A percentile compares a stretch with the other conserved stretches of the same genome.
phyloP scores from a whole-genome alignment of 257 asterid genomes.

The Nicotiana tomentosiformis region DNA sequence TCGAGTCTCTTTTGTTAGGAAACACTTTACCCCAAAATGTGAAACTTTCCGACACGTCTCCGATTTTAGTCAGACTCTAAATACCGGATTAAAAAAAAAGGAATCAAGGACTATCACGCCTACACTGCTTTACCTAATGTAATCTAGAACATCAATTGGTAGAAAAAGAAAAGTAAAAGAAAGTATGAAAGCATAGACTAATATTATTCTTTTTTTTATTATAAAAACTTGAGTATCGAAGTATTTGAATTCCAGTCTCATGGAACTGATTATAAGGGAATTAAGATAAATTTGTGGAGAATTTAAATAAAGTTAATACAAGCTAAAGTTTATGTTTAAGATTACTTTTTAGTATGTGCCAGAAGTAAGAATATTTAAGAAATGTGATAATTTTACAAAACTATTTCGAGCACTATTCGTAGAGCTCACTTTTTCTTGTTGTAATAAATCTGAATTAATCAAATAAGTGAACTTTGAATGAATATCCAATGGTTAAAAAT shows the following conservation, averaged over 20 bases:
- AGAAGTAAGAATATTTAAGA: too few relatives aligned
- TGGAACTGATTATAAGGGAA: neutral
- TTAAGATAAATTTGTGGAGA: neutral
- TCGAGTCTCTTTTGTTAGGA: too few relatives aligned
- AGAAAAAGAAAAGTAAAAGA: neutral
- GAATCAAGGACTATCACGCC: neutral
- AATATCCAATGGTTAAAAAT: neutral
- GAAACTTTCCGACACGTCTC: too few relatives aligned
- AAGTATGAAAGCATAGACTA: neutral
- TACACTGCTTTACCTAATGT: neutral
- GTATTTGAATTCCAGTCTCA: neutral
- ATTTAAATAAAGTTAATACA: neutral
- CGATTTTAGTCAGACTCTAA: too few relatives aligned
- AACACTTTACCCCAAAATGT: too few relatives aligned
- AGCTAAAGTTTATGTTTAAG: neutral
- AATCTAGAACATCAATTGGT: neutral
- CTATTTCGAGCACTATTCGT: too few relatives aligned
- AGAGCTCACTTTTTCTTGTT: too few relatives aligned
- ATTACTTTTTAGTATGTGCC: too few relatives aligned
- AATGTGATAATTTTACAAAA: too few relatives aligned
- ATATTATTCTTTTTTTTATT: neutral
- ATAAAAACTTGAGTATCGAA: neutral
- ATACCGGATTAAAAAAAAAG: too few relatives aligned
- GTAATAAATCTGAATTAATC: neutral
- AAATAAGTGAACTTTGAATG: neutral